Evolutionary conservation across 495 filamentous ascomycete species (phyloP).

Genomic region (Evansstolkia leycettana): DNA sequence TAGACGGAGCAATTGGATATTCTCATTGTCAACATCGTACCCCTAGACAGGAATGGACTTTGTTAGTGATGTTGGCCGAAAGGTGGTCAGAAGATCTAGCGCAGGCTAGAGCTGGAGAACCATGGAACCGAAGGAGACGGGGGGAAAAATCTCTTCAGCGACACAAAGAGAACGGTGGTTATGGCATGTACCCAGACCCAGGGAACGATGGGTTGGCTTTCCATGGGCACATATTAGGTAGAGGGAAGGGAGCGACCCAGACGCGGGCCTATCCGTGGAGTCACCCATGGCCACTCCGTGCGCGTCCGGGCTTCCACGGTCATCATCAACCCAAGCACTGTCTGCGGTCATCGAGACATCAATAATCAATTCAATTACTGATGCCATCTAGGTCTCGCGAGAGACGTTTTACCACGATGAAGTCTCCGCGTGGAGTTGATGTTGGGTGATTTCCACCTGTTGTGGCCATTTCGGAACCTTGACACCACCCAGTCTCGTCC

Average conservation of each 20-base stretch:
- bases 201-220: constrained; percentile 4
- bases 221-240: neutral
- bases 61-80: constrained; percentile 12
- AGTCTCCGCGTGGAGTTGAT: too few relatives aligned
- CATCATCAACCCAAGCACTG: neutral
- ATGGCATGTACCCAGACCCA: constrained; percentile 9
- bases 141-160: constrained; percentile 8
- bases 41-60: constrained; percentile 36
- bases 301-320: constrained; percentile 12
- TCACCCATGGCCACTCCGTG: constrained; percentile 5
- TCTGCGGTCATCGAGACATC: too few relatives aligned
- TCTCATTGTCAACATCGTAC: constrained; percentile 56
- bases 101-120: constrained; percentile 13
- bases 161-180: too few relatives aligned
- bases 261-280: constrained; percentile 5
- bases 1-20: constrained; percentile 66
- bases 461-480: too few relatives aligned
- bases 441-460: too few relatives aligned
- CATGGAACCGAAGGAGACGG: constrained; percentile 34
- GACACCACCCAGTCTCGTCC: too few relatives aligned
- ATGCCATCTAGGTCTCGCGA: too few relatives aligned
- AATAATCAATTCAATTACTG: too few relatives aligned
- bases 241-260: constrained; percentile 8
- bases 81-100: constrained; percentile 5
- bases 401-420: too few relatives aligned